A percentile compares a stretch with the other conserved stretches of the same genome.
phyloP scores from a whole-genome alignment of 257 asterid genomes.

The Scutellaria galericulata region DNA sequence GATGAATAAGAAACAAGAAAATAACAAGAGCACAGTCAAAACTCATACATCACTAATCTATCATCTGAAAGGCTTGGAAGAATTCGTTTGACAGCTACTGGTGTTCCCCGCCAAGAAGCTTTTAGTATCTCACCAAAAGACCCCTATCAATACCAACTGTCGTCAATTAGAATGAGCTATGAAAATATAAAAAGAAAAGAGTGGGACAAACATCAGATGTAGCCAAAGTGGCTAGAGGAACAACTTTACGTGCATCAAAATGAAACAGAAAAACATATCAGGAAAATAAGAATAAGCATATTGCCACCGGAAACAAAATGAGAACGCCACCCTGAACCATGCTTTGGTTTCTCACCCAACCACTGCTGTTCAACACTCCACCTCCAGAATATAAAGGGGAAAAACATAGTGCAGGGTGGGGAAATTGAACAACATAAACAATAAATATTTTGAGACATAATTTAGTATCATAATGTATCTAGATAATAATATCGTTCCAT shows the following conservation, averaged over 20 bases:
- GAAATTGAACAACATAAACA: slow-evolving; percentile 2
- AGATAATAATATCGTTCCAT: neutral
- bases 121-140: slow-evolving; percentile 98
- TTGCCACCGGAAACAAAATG: neutral
- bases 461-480: neutral
- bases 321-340: neutral
- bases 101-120: slow-evolving; percentile 98
- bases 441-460: neutral
- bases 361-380: slow-evolving; percentile 6
- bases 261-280: neutral
- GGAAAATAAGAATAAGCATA: slow-evolving; percentile 18
- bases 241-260: slow-evolving; percentile 12
- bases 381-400: slow-evolving; percentile 13
- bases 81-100: slow-evolving; percentile 98
- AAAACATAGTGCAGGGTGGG: slow-evolving; percentile 1
- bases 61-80: slow-evolving; percentile 99
- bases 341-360: slow-evolving; percentile 24
- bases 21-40: slow-evolving; percentile 29
- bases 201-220: neutral
- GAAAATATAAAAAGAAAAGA: neutral
- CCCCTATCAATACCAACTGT: slow-evolving; percentile 68
- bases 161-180: slow-evolving; percentile 36
- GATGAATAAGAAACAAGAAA: slow-evolving; percentile 11
- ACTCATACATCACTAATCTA: slow-evolving; percentile 87
- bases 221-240: slow-evolving; percentile 21